A percentile compares a stretch with the other conserved stretches of the same genome.
Evolutionary conservation across 2,329 filamentous ascomycete genomes (phyloP).

Genomic region (Penicillium sp.): DNA sequence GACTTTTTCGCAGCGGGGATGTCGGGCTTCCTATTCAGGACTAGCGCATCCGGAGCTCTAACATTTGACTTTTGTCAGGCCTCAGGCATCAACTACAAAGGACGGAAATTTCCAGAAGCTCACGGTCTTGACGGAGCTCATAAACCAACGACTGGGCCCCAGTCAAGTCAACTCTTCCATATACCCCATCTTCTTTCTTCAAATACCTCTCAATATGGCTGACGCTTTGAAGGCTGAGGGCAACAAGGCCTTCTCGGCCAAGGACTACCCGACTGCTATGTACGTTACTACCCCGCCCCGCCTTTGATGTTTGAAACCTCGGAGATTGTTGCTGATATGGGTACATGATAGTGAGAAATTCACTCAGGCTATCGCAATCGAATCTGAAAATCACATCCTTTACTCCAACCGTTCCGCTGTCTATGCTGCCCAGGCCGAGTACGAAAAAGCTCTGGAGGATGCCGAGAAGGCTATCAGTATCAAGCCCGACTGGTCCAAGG

Average conservation of each 20-base stretch:
- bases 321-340: conserved; percentile 6
- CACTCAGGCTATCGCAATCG: conserved; percentile 83
- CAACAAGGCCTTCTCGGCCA: conserved; percentile 97
- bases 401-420: conserved; percentile 93
- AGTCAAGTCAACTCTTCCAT: conserved; percentile 10
- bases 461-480: conserved; percentile 90
- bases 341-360: conserved; percentile 73
- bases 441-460: conserved; percentile 79
- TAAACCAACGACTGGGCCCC: conserved; percentile 14
- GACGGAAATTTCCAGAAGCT: conserved; percentile 50
- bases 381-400: conserved; percentile 89
- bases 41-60: conserved; percentile 16
- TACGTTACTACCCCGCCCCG: conserved; percentile 55
- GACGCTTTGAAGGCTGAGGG: conserved; percentile 92
- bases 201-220: conserved; percentile 53
- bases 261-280: conserved; percentile 95
- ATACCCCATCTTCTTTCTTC: conserved; percentile 9
- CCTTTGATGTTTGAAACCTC: conserved; percentile 9
- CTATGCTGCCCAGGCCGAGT: conserved; percentile 87
- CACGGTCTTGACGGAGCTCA: conserved; percentile 23
- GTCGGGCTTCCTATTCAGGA: conserved; percentile 18
- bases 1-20: conserved; percentile 30
- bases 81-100: conserved; percentile 22
- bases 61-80: conserved; percentile 9
- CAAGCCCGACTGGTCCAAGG: conserved; percentile 98